These are phyloP conservation scores for Globisporangium yorkense DNA, from an alignment of 352 stramenopile genomes.

Conservation along the genomic window DNA sequence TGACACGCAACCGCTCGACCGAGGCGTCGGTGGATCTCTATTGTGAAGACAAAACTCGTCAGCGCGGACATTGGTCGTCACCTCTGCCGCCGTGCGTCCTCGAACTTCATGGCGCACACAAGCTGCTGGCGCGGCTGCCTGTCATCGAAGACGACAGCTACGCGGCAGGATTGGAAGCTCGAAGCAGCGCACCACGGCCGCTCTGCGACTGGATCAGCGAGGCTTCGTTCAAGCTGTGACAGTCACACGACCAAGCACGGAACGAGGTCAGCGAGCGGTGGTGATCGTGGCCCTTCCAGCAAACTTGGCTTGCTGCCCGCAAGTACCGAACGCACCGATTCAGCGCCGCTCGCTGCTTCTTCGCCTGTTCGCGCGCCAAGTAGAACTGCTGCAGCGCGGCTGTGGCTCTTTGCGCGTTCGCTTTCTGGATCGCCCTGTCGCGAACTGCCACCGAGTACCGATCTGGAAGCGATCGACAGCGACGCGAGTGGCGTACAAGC, in stretches of 20 bases:
- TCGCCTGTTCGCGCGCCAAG: slow-evolving; percentile 10
- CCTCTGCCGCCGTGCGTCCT: too few species aligned
- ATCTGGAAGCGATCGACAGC: neutral
- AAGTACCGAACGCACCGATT: slow-evolving; percentile 15
- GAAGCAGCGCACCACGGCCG: slow-evolving; percentile 2
- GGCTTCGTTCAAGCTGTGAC: slow-evolving; percentile 11
- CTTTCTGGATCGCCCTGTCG: slow-evolving; percentile 11
- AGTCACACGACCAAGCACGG: neutral
- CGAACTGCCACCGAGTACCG: slow-evolving; percentile 14
- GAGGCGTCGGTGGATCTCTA: neutral
- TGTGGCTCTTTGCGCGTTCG: slow-evolving; percentile 16
- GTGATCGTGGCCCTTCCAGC: neutral
- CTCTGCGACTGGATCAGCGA: slow-evolving; percentile 18
- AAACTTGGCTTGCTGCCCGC: too few species aligned
- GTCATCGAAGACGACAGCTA: slow-evolving; percentile 1
- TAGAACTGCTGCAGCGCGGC: slow-evolving; percentile 23
- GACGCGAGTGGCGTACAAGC: neutral
- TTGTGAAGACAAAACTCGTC: neutral
- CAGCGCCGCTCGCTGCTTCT: slow-evolving; percentile 14
- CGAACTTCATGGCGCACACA: too few species aligned
- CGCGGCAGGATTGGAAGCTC: neutral
- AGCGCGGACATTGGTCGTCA: neutral
- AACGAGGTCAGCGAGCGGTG: too few species aligned
- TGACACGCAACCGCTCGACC: slow-evolving; percentile 6
- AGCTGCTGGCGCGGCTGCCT: too few species aligned